Conservation (phyloP, 2,329 filamentous ascomycete species). For the Ustulina deusta region DNA sequence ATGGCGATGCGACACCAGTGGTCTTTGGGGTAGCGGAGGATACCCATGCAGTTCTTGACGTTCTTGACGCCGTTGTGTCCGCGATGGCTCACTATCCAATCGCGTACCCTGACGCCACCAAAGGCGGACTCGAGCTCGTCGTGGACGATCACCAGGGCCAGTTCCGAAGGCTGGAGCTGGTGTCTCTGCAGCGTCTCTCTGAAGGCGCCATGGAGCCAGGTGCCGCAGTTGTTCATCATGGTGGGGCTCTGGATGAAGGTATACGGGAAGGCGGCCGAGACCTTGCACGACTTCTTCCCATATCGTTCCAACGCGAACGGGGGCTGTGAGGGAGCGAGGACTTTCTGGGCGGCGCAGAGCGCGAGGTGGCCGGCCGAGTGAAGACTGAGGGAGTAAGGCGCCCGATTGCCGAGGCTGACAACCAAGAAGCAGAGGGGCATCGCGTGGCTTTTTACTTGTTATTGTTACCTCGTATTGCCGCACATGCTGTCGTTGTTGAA, state of each 20-base stretch:
- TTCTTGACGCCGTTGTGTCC: slow-evolving; percentile 84
- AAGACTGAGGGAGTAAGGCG: slow-evolving; percentile 78
- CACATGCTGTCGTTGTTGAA: slow-evolving; percentile 1
- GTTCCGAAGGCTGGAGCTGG: slow-evolving; percentile 47
- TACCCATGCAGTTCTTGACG: slow-evolving; percentile 64
- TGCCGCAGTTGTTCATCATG: slow-evolving; percentile 87
- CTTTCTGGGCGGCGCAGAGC: slow-evolving; percentile 69
- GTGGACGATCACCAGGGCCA: slow-evolving; percentile 80
- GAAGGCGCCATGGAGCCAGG: slow-evolving; percentile 75
- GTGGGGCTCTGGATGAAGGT: slow-evolving; percentile 80
- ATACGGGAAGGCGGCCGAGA: slow-evolving; percentile 64
- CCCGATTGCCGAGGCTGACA: slow-evolving; percentile 88
- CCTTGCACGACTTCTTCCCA: slow-evolving; percentile 64
- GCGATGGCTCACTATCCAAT: slow-evolving; percentile 71
- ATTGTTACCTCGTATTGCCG: background rate
- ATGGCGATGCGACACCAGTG: slow-evolving; percentile 75
- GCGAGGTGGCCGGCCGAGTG: slow-evolving; percentile 90
- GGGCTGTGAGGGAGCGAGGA: slow-evolving; percentile 61
- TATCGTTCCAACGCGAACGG: slow-evolving; percentile 60
- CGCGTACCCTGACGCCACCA: slow-evolving; percentile 74
- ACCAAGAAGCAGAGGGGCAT: slow-evolving; percentile 74
- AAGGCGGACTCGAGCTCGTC: slow-evolving; percentile 84
- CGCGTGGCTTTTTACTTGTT: background rate
- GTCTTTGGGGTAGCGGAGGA: slow-evolving; percentile 55
- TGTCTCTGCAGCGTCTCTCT: slow-evolving; percentile 62